Evolutionary conservation across 331 rosid species (phyloP), one percentile per base, ranked within the genome.

Genomic region (Acacia concinna): DNA sequence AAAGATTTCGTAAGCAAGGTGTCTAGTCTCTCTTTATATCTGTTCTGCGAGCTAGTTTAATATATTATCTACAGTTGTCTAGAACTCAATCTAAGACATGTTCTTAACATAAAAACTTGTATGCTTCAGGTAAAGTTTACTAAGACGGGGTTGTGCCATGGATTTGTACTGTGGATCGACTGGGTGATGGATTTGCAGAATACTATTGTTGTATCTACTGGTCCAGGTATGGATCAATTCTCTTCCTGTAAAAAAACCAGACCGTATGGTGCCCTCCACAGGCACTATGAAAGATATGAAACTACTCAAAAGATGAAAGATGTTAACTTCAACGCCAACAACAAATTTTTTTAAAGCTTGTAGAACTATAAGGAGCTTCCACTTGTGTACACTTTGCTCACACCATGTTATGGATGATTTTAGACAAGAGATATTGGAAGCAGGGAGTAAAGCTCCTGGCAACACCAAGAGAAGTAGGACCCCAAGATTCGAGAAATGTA

Each of bases 381-480:
- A 62, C 68, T 82, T 76, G 81, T 70, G 57, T 44, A 23, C 59
- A 38, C 41, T 25, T 3, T 47, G 43, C n/a, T 68, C 57, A 62
- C 64, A 67, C 70, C 52, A 74, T 78, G 44, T 78, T 49, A 59
- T 52, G 65, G 32, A 65, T 76, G 81, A 64, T 76, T 85, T 76
- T 93, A 95, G 97, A 91, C 78, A 91, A 86, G 64, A 92, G 97
- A 84, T 85, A 86, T 46, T 95, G 97, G 99, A 95, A 95, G 84
- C 97, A 95, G 81, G 99, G 97, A 80, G 88, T 95, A 43, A 92
- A 90, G 97, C 97, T 95, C 83, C 86, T 95, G 57, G 85, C 87
- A 40, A 79, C 87, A 35, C 97, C 99, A 14, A 88, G 86, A 81
- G 84, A 73, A 14, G 89, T 91, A 67, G 90, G 81, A 70, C 77